These are phyloP conservation scores for Sanghuangporus baumii DNA, from an alignment of 1,284 basidiomycete species.

Conservation along the genomic window DNA sequence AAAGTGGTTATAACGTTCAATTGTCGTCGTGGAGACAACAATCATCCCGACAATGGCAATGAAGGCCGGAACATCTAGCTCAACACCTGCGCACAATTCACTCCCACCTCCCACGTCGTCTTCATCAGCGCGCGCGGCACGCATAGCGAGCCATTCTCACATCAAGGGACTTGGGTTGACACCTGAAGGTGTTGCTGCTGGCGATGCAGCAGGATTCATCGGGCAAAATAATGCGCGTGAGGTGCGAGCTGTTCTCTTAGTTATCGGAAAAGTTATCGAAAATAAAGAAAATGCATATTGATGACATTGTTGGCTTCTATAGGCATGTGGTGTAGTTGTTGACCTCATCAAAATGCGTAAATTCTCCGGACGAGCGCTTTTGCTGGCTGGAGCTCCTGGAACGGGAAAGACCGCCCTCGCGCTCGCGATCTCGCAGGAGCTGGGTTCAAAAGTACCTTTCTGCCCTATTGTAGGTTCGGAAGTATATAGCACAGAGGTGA, in stretches of 20 bases:
- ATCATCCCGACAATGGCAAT: constrained; percentile 21
- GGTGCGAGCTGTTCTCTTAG: constrained; percentile 38
- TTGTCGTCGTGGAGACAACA: neutral
- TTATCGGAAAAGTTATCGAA: neutral
- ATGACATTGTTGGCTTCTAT: neutral
- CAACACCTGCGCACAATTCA: constrained; percentile 67
- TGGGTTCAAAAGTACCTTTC: constrained; percentile 94
- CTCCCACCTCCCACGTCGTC: constrained; percentile 58
- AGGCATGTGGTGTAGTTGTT: constrained; percentile 91
- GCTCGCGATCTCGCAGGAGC: constrained; percentile 88
- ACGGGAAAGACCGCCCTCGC: constrained; percentile 97
- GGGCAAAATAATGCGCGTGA: constrained; percentile 90
- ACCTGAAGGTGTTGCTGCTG: constrained; percentile 75
- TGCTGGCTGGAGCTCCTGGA: constrained; percentile 87
- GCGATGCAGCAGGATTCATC: constrained; percentile 82
- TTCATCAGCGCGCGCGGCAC: constrained; percentile 66
- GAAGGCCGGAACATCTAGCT: constrained; percentile 43
- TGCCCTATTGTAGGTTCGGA: constrained; percentile 98
- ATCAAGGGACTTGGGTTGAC: constrained; percentile 94
- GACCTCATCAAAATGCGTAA: constrained; percentile 86
- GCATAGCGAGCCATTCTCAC: constrained; percentile 89
- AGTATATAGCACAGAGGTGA: constrained; percentile 96
- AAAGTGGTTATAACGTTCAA: no score
- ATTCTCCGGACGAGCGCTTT: constrained; percentile 86
- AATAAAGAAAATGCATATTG: neutral